A percentile compares a stretch with the other conserved stretches of the same genome.
Conservation (phyloP, 257 asterid genomes). For the Solanum sejunctum region DNA sequence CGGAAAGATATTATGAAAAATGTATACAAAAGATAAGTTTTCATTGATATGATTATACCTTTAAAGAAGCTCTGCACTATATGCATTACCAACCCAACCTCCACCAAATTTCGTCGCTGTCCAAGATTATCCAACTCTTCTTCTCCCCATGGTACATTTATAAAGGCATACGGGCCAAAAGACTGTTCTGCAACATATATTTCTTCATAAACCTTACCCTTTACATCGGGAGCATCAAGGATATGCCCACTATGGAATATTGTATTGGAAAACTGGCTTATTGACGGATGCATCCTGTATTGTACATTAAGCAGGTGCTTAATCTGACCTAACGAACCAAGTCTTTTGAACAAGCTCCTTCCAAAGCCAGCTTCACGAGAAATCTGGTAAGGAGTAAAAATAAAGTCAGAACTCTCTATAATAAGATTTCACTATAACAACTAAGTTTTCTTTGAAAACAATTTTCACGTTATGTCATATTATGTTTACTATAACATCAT, state of each 20-base stretch:
- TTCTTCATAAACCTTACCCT: background rate
- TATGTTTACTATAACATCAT: background rate
- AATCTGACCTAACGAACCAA: background rate
- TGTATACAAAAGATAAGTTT: background rate
- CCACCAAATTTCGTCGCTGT: conserved; percentile 44
- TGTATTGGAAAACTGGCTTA: conserved; percentile 5
- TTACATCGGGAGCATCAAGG: background rate
- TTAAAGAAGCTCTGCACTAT: conserved; percentile 36
- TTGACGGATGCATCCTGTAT: conserved; percentile 6
- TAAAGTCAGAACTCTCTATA: background rate
- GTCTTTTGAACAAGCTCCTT: background rate
- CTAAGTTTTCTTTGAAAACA: background rate
- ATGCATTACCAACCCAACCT: conserved; percentile 35
- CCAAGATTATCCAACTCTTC: conserved; percentile 39
- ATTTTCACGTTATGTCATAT: background rate
- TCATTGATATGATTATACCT: conserved; percentile 16
- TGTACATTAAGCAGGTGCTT: conserved; percentile 1
- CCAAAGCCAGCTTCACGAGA: background rate
- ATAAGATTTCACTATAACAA: background rate
- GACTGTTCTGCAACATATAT: conserved; percentile 23
- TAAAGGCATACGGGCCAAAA: conserved; percentile 55
- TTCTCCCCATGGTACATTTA: conserved; percentile 29
- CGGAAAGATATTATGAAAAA: background rate
- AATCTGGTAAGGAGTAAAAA: background rate
- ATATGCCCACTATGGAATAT: background rate